These are phyloP conservation scores for Nicotiana knightiana DNA, from an alignment of 257 asterid genomes.

Conservation along the genomic window DNA sequence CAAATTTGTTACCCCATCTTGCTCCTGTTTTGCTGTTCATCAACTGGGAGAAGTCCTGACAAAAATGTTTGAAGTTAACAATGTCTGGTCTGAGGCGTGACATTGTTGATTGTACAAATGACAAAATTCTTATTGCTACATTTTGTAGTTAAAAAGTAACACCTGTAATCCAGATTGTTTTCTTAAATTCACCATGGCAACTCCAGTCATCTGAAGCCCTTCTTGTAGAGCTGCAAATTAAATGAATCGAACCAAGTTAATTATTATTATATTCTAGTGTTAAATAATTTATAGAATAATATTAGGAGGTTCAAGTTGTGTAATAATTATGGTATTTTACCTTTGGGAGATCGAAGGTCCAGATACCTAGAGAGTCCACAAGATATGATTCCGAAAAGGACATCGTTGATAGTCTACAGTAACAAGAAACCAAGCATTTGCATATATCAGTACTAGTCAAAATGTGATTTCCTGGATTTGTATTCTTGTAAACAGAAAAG, in stretches of 20 bases:
- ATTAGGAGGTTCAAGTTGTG: not conserved
- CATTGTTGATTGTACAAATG: too few species aligned
- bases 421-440: not conserved
- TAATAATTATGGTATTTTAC: constrained; percentile 18
- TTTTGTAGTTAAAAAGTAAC: not conserved
- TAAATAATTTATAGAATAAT: not conserved
- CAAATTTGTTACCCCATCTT: constrained; percentile 68
- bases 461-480: too few species aligned
- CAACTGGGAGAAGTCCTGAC: constrained; percentile 49
- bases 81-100: not conserved
- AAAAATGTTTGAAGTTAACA: not conserved
- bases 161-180: constrained; percentile 70
- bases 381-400: constrained; percentile 69
- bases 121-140: not conserved
- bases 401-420: constrained; percentile 83
- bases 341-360: constrained; percentile 41
- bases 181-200: constrained; percentile 76
- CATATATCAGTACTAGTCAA: not conserved
- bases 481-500: too few species aligned
- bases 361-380: constrained; percentile 64
- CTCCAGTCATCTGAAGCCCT: constrained; percentile 65
- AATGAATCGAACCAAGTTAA: not conserved
- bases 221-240: constrained; percentile 31
- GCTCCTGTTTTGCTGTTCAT: constrained; percentile 24
- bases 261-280: not conserved